Evolutionary conservation across 1,284 basidiomycete genomes (phyloP).

Genomic region (Veloboletus limbatus): DNA sequence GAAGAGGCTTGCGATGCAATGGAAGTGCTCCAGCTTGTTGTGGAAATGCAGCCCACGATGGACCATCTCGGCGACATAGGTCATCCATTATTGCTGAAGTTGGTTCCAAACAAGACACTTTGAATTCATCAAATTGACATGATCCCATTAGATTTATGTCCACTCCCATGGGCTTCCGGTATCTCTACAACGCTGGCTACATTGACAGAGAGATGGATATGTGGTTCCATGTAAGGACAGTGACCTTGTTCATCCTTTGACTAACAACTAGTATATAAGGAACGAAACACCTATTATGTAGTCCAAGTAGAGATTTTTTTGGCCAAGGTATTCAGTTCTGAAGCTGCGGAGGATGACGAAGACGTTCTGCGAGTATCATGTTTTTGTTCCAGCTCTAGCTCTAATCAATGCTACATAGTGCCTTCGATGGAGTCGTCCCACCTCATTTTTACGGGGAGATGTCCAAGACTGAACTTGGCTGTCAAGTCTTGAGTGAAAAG

Average conservation of each 20-base stretch:
- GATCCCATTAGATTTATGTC: slow-evolving; percentile 78
- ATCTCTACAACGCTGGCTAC: slow-evolving; percentile 88
- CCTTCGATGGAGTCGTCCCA: slow-evolving; percentile 87
- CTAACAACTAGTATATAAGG: slow-evolving; percentile 44
- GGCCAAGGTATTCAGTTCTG: slow-evolving; percentile 67
- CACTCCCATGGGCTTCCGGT: slow-evolving; percentile 88
- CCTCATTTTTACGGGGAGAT: slow-evolving; percentile 98
- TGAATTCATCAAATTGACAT: slow-evolving; percentile 12
- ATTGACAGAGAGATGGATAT: slow-evolving; percentile 94
- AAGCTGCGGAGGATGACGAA: slow-evolving; percentile 59
- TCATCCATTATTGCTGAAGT: slow-evolving; percentile 86
- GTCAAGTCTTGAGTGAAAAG: slow-evolving; percentile 84
- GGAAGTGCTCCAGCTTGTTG: slow-evolving; percentile 84
- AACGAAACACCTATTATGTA: slow-evolving; percentile 84
- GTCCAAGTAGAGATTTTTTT: slow-evolving; percentile 87
- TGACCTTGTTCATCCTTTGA: not conserved
- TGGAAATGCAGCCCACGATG: slow-evolving; percentile 91
- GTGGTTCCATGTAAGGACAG: slow-evolving; percentile 83
- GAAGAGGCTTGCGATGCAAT: slow-evolving; percentile 88
- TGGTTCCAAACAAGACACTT: slow-evolving; percentile 25
- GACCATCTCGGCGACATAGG: slow-evolving; percentile 95
- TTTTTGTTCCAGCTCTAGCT: not conserved
- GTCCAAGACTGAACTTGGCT: slow-evolving; percentile 93
- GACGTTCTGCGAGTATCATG: slow-evolving; percentile 52
- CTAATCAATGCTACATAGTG: slow-evolving; percentile 38